phyloP scores from a whole-genome alignment of 2,329 filamentous ascomycete genomes.

The Penicillium sp. region DNA sequence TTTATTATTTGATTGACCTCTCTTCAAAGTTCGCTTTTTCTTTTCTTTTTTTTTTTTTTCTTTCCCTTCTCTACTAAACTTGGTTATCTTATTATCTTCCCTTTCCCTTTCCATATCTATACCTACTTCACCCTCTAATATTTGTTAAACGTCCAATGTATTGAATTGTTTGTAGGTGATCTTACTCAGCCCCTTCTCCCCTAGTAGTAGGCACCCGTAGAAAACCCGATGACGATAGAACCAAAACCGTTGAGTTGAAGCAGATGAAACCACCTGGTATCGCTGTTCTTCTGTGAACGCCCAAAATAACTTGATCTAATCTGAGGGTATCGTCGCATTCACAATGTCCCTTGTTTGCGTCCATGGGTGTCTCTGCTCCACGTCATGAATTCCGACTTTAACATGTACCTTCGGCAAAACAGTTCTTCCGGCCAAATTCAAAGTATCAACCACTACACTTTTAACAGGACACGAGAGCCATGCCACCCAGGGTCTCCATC shows the following conservation, averaged over 20 bases:
- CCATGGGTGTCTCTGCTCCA: neutral
- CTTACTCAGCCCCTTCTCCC: neutral
- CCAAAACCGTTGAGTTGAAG: slow-evolving; percentile 16
- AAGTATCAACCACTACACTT: slow-evolving; percentile 8
- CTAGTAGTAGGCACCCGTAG: neutral
- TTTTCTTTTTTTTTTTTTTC: neutral
- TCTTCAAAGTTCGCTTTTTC: neutral
- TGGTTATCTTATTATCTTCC: too few relatives aligned
- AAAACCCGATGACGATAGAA: slow-evolving; percentile 37
- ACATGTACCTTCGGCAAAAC: slow-evolving; percentile 18
- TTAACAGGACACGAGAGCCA: neutral
- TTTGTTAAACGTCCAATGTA: neutral
- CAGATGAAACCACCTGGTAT: slow-evolving; percentile 34
- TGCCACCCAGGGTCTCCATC: neutral
- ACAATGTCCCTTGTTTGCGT: slow-evolving; percentile 2
- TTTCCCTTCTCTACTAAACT: neutral
- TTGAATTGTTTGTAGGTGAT: neutral
- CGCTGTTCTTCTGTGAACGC: slow-evolving; percentile 43
- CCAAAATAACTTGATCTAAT: slow-evolving; percentile 62
- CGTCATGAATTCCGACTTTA: neutral
- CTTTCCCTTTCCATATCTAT: neutral
- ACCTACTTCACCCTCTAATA: neutral
- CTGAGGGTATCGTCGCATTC: slow-evolving; percentile 42
- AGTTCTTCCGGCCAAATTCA: slow-evolving; percentile 22
- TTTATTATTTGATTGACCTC: neutral